Percentiles rank a stretch among this genome's conserved stretches.
Evolutionary conservation across 345 rosid species (phyloP).

Genomic region (Clausena lansium): DNA sequence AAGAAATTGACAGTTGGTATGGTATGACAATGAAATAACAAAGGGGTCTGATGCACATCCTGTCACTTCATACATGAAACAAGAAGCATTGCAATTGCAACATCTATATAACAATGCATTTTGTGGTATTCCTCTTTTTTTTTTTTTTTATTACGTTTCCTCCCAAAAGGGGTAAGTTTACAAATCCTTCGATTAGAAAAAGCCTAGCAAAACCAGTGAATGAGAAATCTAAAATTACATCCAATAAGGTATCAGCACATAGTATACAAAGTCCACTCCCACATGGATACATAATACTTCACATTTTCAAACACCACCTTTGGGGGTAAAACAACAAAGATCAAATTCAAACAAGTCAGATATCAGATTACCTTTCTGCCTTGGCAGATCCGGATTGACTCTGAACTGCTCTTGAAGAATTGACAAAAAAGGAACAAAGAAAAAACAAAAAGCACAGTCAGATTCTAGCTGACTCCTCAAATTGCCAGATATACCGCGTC

Average conservation of each 20-base stretch:
- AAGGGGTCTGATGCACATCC: neutral
- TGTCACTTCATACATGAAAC: neutral
- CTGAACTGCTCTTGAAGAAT: neutral
- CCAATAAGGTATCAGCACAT: conserved; percentile 12
- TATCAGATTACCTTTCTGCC: conserved; percentile 11
- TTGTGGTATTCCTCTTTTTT: neutral
- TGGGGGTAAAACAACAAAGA: neutral
- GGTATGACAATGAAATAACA: neutral
- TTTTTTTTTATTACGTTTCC: neutral
- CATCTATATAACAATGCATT: neutral
- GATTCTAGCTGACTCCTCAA: conserved; percentile 9
- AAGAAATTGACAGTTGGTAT: no score
- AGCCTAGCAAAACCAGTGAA: neutral
- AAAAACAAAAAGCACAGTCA: neutral
- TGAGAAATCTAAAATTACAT: conserved; percentile 13
- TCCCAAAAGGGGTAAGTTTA: conserved; percentile 20
- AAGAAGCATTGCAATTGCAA: neutral
- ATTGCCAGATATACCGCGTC: neutral
- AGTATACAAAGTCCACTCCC: conserved; percentile 5
- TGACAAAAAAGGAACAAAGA: neutral
- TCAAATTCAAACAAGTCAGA: neutral
- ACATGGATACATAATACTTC: neutral
- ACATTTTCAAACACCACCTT: conserved; percentile 12
- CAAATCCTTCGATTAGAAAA: conserved; percentile 10
- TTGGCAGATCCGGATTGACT: neutral